These are phyloP conservation scores for Sugiyamaella lignohabitans DNA, from an alignment of 805 yeast genomes.

Conservation along the genomic window DNA sequence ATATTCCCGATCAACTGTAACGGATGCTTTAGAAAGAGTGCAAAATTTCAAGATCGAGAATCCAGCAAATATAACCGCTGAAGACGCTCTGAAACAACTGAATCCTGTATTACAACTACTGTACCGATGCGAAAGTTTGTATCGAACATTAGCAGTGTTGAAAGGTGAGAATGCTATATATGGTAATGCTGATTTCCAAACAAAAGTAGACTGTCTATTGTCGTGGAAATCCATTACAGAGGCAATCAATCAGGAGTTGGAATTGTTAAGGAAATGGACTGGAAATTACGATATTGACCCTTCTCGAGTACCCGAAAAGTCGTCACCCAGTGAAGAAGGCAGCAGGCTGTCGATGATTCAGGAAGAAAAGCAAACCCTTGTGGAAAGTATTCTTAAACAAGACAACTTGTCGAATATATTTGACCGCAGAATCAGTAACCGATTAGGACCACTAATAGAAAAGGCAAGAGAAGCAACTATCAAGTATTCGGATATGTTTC, in stretches of 20 bases:
- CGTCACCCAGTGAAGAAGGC: conserved; percentile 7
- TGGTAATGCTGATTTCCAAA: conserved; percentile 54
- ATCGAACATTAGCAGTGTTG: conserved; percentile 79
- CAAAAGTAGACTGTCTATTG: conserved; percentile 65
- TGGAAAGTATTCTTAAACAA: conserved; percentile 69
- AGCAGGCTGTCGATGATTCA: conserved; percentile 33
- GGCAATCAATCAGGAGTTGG: conserved; percentile 57
- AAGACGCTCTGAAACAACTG: conserved; percentile 46
- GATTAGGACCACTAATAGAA: conserved; percentile 73
- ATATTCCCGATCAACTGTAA: conserved; percentile 66
- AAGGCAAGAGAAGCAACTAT: conserved; percentile 72
- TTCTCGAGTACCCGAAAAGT: conserved; percentile 32
- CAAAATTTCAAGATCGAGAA: conserved; percentile 40
- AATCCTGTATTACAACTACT: conserved; percentile 50
- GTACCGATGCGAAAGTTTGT: conserved; percentile 63
- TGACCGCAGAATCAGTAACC: conserved; percentile 57
- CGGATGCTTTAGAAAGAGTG: conserved; percentile 63
- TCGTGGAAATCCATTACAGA: conserved; percentile 78
- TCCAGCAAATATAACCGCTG: conserved; percentile 21
- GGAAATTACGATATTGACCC: conserved; percentile 77
- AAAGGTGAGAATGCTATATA: conserved; percentile 67
- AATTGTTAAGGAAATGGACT: conserved; percentile 67
- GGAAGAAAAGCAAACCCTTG: conserved; percentile 64
- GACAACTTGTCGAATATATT: conserved; percentile 51
- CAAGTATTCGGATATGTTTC: conserved; percentile 53